Conservation (phyloP, 2,329 filamentous ascomycete species). For the Truncatella angustata region DNA sequence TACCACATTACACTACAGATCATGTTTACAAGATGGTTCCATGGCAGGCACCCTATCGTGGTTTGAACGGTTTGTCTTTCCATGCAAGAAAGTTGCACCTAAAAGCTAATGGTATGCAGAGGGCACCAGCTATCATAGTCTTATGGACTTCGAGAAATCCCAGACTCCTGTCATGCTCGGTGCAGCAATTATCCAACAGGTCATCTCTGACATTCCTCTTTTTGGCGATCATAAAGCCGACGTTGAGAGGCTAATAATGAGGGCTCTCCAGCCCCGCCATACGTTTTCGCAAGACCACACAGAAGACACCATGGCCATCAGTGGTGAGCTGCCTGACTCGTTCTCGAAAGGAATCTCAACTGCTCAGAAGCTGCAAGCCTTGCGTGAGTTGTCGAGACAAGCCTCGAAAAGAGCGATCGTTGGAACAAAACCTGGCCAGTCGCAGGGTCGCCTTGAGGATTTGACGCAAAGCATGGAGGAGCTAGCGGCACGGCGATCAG, state of each 20-base stretch:
- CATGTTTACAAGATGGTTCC: conserved; percentile 61
- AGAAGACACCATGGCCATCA: conserved; percentile 35
- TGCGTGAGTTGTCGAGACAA: conserved; percentile 37
- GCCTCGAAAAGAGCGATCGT: conserved; percentile 15
- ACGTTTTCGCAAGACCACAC: conserved; percentile 32
- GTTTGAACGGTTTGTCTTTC: conserved; percentile 46
- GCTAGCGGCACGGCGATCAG: conserved; percentile 33
- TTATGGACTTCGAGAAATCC: conserved; percentile 58
- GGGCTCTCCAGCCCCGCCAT: conserved; percentile 35
- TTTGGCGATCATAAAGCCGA: conserved; percentile 53
- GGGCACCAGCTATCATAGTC: conserved; percentile 48
- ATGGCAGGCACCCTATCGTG: conserved; percentile 59
- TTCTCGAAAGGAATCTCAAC: conserved; percentile 41
- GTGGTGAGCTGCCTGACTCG: conserved; percentile 35
- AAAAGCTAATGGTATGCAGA: conserved; percentile 37
- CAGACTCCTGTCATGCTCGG: conserved; percentile 53
- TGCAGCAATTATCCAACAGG: conserved; percentile 52
- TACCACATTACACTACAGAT: conserved; percentile 55
- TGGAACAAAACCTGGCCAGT: conserved; percentile 14
- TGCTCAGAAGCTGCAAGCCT: conserved; percentile 46
- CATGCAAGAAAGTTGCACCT: background rate
- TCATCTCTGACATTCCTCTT: conserved; percentile 51
- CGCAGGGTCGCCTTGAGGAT: conserved; percentile 16
- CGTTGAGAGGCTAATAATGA: conserved; percentile 40
- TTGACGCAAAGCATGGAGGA: conserved; percentile 33